These are phyloP conservation scores for Benincasa hispida DNA, from an alignment of 306 rosid species.

Conservation along the genomic window DNA sequence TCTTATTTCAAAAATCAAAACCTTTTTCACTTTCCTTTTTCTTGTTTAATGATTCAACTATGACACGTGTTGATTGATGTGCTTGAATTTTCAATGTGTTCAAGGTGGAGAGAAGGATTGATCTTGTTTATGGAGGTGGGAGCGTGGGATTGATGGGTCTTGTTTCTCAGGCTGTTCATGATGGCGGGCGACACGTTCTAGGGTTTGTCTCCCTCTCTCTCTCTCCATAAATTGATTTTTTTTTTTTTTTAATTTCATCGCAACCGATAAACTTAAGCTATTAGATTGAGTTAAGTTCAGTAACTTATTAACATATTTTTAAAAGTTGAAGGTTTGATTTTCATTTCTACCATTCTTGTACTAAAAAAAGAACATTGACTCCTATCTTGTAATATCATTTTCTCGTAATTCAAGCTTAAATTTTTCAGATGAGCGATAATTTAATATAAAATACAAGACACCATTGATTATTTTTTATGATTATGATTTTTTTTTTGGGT, in stretches of 20 bases:
- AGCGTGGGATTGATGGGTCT: slow-evolving; percentile 99
- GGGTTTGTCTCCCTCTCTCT: slow-evolving; percentile 51
- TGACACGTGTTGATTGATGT: slow-evolving; percentile 36
- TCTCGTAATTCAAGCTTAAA: too few species aligned
- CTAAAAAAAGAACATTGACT: too few species aligned
- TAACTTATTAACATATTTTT: too few species aligned
- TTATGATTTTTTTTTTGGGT: neutral
- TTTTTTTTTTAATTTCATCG: too few species aligned
- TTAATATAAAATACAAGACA: neutral
- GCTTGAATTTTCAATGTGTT: slow-evolving; percentile 29
- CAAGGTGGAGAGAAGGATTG: slow-evolving; percentile 93
- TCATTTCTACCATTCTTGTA: too few species aligned
- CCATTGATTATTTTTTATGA: neutral
- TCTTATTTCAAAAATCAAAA: neutral
- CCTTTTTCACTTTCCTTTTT: neutral
- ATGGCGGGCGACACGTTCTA: slow-evolving; percentile 99
- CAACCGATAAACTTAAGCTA: too few species aligned
- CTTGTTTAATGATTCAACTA: neutral
- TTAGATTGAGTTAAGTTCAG: too few species aligned
- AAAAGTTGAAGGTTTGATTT: too few species aligned
- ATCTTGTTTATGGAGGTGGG: slow-evolving; percentile 99
- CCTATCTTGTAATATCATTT: too few species aligned
- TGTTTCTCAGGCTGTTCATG: slow-evolving; percentile 99
- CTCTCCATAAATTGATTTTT: neutral
- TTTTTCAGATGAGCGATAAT: too few species aligned